Evolutionary conservation across 805 yeast genomes (phyloP).

Genomic region (Candida montana): DNA sequence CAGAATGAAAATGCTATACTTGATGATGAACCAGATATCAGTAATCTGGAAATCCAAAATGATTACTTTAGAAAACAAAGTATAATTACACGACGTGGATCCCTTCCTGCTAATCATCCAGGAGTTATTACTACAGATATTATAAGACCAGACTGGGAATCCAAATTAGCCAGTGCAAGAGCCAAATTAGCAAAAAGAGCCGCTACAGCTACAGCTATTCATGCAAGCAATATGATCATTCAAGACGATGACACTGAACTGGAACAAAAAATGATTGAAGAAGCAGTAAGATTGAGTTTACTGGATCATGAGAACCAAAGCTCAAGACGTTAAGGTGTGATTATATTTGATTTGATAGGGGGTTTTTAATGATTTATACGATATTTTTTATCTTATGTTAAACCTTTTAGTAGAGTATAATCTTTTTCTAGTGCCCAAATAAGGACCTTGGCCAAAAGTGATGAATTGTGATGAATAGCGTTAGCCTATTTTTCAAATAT

Average conservation of each 20-base stretch:
- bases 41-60: conserved; percentile 11
- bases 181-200: conserved; percentile 76
- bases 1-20: conserved; percentile 4
- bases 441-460: too few species aligned
- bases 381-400: too few species aligned
- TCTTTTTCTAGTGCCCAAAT: too few species aligned
- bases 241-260: conserved; percentile 36
- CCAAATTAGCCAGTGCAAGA: conserved; percentile 64
- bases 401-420: too few species aligned
- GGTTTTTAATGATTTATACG: too few species aligned
- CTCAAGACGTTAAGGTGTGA: conserved; percentile 20
- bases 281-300: conserved; percentile 71
- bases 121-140: conserved; percentile 73
- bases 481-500: too few species aligned
- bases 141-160: conserved; percentile 92
- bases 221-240: conserved; percentile 73
- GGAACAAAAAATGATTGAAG: conserved; percentile 78
- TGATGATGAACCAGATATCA: conserved; percentile 10
- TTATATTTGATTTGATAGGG: too few species aligned
- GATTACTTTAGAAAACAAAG: conserved; percentile 15
- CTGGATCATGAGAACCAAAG: conserved; percentile 61
- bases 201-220: conserved; percentile 92
- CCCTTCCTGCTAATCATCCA: conserved; percentile 62
- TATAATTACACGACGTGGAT: conserved; percentile 35
- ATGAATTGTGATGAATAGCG: too few species aligned